Evolutionary conservation across 768 basidiomycete genomes (phyloP).

Genomic region (Mycena haematopus): DNA sequence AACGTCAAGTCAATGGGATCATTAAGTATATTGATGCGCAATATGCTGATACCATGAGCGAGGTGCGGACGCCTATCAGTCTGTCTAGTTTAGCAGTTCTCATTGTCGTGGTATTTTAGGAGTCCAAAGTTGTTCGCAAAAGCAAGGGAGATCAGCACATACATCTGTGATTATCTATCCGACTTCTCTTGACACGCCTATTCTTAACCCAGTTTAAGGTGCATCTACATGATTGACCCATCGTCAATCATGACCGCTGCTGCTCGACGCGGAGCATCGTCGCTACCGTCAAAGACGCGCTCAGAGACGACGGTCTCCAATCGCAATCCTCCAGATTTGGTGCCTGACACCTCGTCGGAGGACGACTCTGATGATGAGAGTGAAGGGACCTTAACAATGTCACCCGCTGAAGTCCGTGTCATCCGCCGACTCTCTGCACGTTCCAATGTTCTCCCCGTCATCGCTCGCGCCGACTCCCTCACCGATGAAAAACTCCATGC

Average conservation of each 20-base stretch:
- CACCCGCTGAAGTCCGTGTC: constrained; percentile 79
- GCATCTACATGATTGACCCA: constrained; percentile 88
- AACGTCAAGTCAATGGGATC: constrained; percentile 75
- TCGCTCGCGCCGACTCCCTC: constrained; percentile 82
- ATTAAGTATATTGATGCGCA: constrained; percentile 82
- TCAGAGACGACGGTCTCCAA: constrained; percentile 73
- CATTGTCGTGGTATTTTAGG: constrained; percentile 48
- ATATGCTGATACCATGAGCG: constrained; percentile 87
- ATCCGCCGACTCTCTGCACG: constrained; percentile 77
- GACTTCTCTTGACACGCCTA: background rate
- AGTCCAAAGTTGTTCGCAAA: constrained; percentile 87
- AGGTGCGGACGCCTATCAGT: constrained; percentile 53
- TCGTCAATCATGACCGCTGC: constrained; percentile 65
- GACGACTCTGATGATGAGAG: constrained; percentile 57
- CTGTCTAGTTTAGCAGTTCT: constrained; percentile 3
- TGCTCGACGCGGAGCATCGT: constrained; percentile 55
- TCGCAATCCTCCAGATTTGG: constrained; percentile 58
- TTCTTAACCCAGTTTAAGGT: constrained; percentile 48
- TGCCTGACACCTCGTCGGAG: constrained; percentile 58
- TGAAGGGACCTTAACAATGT: constrained; percentile 65
- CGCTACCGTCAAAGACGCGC: constrained; percentile 58
- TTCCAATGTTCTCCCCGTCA: constrained; percentile 81
- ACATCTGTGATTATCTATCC: constrained; percentile 67
- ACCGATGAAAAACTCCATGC: constrained; percentile 77
- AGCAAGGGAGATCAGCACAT: constrained; percentile 91